A percentile compares a stretch with the other conserved stretches of the same genome.
phyloP scores from a whole-genome alignment of 2,329 filamentous ascomycete species.

The Ceratocystis colombiana region DNA sequence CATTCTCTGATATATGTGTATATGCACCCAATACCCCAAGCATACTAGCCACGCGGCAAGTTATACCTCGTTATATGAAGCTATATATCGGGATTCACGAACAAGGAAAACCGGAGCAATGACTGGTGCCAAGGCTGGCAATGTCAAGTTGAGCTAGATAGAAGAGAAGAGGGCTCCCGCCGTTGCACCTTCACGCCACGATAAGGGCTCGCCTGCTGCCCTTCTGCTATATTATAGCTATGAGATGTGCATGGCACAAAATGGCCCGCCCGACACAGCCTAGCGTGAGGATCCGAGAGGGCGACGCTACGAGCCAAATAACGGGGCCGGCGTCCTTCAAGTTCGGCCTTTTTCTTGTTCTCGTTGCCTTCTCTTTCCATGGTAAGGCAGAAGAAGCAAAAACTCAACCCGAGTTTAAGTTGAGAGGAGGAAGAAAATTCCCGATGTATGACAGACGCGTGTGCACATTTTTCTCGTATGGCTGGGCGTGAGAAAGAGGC shows the following conservation, averaged over 20 bases:
- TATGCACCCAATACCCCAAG: not conserved
- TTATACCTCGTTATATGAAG: not conserved
- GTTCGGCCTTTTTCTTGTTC: constrained; percentile 1
- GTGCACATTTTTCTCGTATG: not conserved
- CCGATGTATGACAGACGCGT: constrained; percentile 11
- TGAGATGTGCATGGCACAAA: not conserved
- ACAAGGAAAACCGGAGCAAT: not conserved
- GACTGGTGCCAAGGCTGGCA: not conserved
- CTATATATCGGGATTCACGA: not conserved
- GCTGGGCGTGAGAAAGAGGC: not conserved
- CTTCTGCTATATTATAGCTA: not conserved
- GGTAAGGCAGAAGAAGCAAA: not conserved
- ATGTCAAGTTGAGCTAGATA: not conserved
- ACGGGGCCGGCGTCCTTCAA: not conserved
- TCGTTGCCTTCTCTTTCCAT: not conserved
- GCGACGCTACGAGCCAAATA: not conserved
- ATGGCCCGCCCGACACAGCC: not conserved
- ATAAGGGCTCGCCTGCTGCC: not conserved
- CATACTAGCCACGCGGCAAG: not conserved
- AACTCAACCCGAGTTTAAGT: constrained; percentile 13
- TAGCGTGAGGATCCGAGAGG: not conserved
- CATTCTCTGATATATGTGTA: not conserved
- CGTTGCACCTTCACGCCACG: not conserved
- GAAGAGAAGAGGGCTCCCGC: too few species aligned
- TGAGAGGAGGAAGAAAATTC: constrained; percentile 7